Conservation (phyloP, 2,329 filamentous ascomycete species). For the Trichoderma sp. region DNA sequence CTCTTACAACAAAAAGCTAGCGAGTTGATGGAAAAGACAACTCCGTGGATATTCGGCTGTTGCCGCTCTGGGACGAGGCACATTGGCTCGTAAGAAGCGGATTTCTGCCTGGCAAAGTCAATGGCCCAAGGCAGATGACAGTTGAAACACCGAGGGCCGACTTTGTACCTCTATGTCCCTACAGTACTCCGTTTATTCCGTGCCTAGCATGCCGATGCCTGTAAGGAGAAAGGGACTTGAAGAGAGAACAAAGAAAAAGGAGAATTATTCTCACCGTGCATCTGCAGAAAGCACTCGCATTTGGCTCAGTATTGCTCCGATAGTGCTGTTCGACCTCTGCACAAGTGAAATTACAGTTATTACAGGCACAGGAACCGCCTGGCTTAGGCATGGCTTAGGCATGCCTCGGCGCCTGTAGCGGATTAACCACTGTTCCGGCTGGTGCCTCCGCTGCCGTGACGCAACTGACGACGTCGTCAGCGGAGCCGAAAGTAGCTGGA, state of each 20-base stretch:
- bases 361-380: slow-evolving; percentile 8
- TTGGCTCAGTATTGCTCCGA: neutral
- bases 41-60: neutral
- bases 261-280: neutral
- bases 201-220: neutral
- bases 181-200: neutral
- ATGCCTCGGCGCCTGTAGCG: neutral
- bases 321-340: neutral
- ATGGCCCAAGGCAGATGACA: neutral
- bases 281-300: neutral
- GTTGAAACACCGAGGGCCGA: neutral
- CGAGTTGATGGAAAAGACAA: neutral
- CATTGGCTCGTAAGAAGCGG: neutral
- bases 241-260: neutral
- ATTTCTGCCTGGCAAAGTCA: neutral
- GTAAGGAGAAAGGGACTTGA: neutral
- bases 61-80: neutral
- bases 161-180: neutral
- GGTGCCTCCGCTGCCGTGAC: slow-evolving; percentile 19
- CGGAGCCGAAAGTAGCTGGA: slow-evolving; percentile 1
- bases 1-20: neutral
- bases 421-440: slow-evolving; percentile 17
- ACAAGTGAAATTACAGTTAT: slow-evolving; percentile 11
- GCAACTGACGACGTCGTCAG: slow-evolving; percentile 20
- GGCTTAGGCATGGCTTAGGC: neutral